Percentiles rank a stretch among this genome's conserved stretches.
These are phyloP conservation scores for Ettlia oleoabundans DNA, from an alignment of 139 green algal genomes.

Conservation along the genomic window DNA sequence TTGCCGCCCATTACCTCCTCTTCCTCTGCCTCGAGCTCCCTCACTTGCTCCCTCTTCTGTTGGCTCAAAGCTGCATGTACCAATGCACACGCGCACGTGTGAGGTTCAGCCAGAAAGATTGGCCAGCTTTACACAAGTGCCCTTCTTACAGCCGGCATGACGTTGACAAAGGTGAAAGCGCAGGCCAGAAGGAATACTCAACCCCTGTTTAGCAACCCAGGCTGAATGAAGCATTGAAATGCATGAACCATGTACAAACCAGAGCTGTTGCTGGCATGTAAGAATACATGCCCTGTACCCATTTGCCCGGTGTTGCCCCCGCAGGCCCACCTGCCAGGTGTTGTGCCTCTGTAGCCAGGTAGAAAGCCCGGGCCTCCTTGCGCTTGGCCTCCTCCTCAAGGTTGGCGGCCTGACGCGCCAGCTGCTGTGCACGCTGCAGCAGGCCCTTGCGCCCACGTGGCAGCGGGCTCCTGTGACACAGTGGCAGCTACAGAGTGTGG, in stretches of 20 bases:
- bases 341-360: neutral
- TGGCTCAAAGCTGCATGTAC: neutral
- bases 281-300: neutral
- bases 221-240: no score
- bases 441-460: neutral
- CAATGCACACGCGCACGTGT: neutral
- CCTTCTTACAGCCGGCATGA: no score
- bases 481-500: no score
- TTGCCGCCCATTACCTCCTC: neutral
- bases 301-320: neutral
- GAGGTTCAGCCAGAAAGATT: no score
- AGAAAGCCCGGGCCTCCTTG: slow-evolving; percentile 12
- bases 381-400: slow-evolving; percentile 34
- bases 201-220: no score
- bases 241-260: no score
- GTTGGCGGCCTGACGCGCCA: slow-evolving; percentile 5
- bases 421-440: neutral
- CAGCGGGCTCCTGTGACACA: neutral
- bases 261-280: no score
- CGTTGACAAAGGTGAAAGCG: neutral
- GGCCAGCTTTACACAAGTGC: no score
- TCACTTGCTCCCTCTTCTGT: neutral
- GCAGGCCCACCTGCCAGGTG: slow-evolving; percentile 2
- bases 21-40: neutral
- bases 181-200: no score